phyloP scores from a whole-genome alignment of 1,284 basidiomycete species.

The Heterobasidion parviporum region DNA sequence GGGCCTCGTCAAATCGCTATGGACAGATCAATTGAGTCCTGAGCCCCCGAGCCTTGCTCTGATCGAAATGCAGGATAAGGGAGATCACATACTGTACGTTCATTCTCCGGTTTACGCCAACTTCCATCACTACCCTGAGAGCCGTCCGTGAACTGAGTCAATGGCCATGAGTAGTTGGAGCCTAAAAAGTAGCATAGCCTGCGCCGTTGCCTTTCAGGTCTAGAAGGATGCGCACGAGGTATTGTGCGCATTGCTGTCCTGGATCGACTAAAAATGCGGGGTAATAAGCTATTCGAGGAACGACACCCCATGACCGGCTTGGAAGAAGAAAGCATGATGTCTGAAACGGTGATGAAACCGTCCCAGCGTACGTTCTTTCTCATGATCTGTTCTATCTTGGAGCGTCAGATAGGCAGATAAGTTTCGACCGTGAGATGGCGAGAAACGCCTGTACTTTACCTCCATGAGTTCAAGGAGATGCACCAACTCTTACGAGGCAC shows the following conservation, averaged over 20 bases:
- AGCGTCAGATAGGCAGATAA: not conserved
- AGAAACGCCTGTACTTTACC: not conserved
- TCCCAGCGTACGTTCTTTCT: not conserved
- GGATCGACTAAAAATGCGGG: not conserved
- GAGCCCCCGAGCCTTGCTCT: not conserved
- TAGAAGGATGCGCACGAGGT: not conserved
- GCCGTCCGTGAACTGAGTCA: not conserved
- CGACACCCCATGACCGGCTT: not conserved
- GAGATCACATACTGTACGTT: not conserved
- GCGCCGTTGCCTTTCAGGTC: not conserved
- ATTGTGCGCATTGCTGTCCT: not conserved
- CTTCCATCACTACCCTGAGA: not conserved
- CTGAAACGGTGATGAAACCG: not conserved
- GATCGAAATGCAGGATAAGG: slow-evolving; percentile 1
- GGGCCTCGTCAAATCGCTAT: no score
- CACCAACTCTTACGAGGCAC: not conserved
- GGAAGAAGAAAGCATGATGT: not conserved
- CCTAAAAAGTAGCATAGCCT: not conserved
- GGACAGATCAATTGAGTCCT: no score
- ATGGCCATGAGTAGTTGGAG: not conserved
- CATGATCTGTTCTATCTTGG: not conserved
- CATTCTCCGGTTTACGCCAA: not conserved
- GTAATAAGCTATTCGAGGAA: not conserved
- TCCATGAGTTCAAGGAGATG: not conserved
- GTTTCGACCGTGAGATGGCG: not conserved